phyloP scores from a whole-genome alignment of 1,284 basidiomycete species.

The Cutaneotrichosporon sp. region DNA sequence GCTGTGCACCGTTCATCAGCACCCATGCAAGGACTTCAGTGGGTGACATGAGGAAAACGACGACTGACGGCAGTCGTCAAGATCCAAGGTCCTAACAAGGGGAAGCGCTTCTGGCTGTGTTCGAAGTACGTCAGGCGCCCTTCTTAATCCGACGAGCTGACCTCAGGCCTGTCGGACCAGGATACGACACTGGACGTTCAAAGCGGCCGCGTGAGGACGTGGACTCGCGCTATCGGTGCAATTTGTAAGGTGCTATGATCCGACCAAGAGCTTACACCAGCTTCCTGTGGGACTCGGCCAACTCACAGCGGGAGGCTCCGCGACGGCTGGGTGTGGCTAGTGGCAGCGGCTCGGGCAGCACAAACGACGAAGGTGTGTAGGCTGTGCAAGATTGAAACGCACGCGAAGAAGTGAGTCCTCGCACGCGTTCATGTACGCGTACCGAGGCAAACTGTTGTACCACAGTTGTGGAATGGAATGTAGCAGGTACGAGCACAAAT shows the following conservation, averaged over 20 bases:
- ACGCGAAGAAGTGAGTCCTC: background rate
- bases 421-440: no score
- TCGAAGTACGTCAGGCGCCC: slow-evolving; percentile 73
- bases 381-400: background rate
- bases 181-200: slow-evolving; percentile 81
- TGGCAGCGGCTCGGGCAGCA: background rate
- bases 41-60: slow-evolving; percentile 17
- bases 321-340: background rate
- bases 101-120: slow-evolving; percentile 91
- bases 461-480: background rate
- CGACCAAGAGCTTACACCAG: slow-evolving; percentile 26
- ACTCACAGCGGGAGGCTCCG: slow-evolving; percentile 26
- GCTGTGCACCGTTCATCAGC: slow-evolving; percentile 71
- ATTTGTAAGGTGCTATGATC: slow-evolving; percentile 15
- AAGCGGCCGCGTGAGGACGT: slow-evolving; percentile 80
- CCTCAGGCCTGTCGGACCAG: slow-evolving; percentile 81
- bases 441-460: background rate
- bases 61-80: slow-evolving; percentile 68
- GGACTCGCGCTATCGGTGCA: slow-evolving; percentile 62
- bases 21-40: slow-evolving; percentile 74
- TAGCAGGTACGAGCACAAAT: background rate
- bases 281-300: slow-evolving; percentile 54
- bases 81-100: slow-evolving; percentile 81
- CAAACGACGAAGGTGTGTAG: background rate
- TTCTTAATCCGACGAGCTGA: slow-evolving; percentile 21